Evolutionary conservation across 2,329 filamentous ascomycete species (phyloP).

Genomic region (Gliomastix tumulicola): DNA sequence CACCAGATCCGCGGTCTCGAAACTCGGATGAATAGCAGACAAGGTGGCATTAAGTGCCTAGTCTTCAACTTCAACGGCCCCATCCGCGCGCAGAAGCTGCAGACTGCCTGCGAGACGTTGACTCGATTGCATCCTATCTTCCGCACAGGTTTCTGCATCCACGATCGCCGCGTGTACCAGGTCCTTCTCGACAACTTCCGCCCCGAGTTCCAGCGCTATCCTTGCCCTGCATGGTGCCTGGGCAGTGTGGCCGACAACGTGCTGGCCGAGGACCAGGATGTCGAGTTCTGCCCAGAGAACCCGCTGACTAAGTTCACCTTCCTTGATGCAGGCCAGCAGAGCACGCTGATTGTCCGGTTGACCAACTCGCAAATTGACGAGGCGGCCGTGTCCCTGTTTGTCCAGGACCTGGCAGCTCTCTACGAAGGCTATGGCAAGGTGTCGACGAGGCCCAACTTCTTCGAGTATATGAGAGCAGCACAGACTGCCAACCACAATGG

Average conservation of each 20-base stretch:
- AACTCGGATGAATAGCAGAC: slow-evolving; percentile 32
- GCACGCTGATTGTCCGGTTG: slow-evolving; percentile 38
- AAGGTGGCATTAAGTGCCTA: slow-evolving; percentile 39
- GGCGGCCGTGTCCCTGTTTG: slow-evolving; percentile 32
- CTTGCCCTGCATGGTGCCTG: slow-evolving; percentile 32
- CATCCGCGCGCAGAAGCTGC: slow-evolving; percentile 32
- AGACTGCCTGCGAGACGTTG: slow-evolving; percentile 37
- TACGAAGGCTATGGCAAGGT: slow-evolving; percentile 29
- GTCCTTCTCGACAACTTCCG: slow-evolving; percentile 34
- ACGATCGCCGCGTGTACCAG: slow-evolving; percentile 40
- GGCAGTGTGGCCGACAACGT: slow-evolving; percentile 28
- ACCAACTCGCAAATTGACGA: slow-evolving; percentile 44
- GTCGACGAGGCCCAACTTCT: slow-evolving; percentile 33
- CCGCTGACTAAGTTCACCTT: slow-evolving; percentile 44
- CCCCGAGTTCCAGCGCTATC: slow-evolving; percentile 34
- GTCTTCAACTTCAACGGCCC: slow-evolving; percentile 38
- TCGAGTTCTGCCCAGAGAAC: slow-evolving; percentile 28
- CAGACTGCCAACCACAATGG: slow-evolving; percentile 25
- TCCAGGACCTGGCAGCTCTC: slow-evolving; percentile 40
- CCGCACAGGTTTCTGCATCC: slow-evolving; percentile 44
- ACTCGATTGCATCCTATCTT: slow-evolving; percentile 41
- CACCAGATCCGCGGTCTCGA: slow-evolving; percentile 42
- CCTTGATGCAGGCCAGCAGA: slow-evolving; percentile 38
- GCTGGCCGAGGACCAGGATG: slow-evolving; percentile 32
- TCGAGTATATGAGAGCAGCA: slow-evolving; percentile 37